Percentiles rank a stretch among this genome's conserved stretches.
These are phyloP conservation scores for Aspergillus carlsbadensis DNA, from an alignment of 495 filamentous ascomycete species.

Conservation along the genomic window DNA sequence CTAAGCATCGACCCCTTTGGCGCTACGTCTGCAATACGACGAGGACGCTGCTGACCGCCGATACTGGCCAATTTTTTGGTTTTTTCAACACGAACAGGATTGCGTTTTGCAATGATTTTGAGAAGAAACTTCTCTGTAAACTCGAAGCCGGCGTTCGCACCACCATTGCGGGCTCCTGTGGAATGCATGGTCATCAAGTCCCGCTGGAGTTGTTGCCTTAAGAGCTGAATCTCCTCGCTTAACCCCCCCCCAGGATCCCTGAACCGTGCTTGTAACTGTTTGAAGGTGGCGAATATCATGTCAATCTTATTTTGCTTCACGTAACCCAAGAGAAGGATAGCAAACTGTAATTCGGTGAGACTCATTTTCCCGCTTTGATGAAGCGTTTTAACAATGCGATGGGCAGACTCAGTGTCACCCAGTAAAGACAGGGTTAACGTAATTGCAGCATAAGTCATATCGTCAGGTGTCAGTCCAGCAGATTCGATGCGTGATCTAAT, in stretches of 20 bases:
- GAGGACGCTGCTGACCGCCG: constrained; percentile 17
- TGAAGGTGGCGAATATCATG: constrained; percentile 53
- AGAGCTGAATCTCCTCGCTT: constrained; percentile 45
- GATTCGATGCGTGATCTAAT: constrained; percentile 63
- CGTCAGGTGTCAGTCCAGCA: constrained; percentile 57
- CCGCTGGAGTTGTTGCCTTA: constrained; percentile 42
- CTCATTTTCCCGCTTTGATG: constrained; percentile 57
- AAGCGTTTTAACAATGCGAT: constrained; percentile 59
- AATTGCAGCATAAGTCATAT: constrained; percentile 70
- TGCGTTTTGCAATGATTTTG: constrained; percentile 28
- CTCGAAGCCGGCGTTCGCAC: constrained; percentile 23
- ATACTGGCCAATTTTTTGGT: constrained; percentile 11
- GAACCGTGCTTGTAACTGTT: constrained; percentile 52
- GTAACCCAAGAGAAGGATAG: constrained; percentile 70
- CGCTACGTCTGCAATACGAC: no score
- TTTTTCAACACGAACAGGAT: constrained; percentile 27
- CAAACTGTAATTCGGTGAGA: constrained; percentile 68
- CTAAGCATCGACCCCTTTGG: no score
- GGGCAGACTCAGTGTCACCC: constrained; percentile 63
- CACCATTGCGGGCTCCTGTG: not conserved
- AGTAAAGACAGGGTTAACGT: constrained; percentile 66
- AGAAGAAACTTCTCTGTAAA: constrained; percentile 40
- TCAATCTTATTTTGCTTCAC: constrained; percentile 46
- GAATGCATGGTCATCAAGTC: constrained; percentile 25
- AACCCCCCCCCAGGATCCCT: constrained; percentile 27